These are phyloP conservation scores for Saccharomycopsis phalli DNA, from an alignment of 1,139 yeast species.

Conservation along the genomic window DNA sequence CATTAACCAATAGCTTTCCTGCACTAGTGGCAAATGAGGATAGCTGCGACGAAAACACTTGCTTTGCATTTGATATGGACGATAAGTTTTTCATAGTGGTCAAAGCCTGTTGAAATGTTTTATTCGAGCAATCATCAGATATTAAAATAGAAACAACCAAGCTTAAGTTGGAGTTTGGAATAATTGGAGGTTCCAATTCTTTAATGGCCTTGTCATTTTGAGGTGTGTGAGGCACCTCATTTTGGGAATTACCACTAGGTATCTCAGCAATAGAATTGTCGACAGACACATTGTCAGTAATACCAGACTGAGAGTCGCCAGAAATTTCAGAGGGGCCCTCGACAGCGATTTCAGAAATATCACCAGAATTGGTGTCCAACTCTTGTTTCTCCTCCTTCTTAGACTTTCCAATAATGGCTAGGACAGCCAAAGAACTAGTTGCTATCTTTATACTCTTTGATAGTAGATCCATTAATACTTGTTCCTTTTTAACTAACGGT, in stretches of 20 bases:
- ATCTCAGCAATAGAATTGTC: no score
- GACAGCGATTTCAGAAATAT: not conserved
- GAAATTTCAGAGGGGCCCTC: no score
- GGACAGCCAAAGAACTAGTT: conserved; percentile 58
- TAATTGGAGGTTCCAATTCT: conserved; percentile 50
- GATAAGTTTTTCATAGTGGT: conserved; percentile 77
- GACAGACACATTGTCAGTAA: conserved; percentile 22
- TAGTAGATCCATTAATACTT: conserved; percentile 65
- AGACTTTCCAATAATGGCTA: conserved; percentile 28
- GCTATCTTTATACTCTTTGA: conserved; percentile 71
- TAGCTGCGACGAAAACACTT: conserved; percentile 60
- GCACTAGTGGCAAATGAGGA: conserved; percentile 56
- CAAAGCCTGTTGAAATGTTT: conserved; percentile 78
- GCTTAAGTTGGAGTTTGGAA: conserved; percentile 56
- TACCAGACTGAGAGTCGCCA: no score
- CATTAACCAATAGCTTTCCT: conserved; percentile 49
- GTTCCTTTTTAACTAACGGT: conserved; percentile 57
- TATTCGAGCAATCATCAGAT: conserved; percentile 72
- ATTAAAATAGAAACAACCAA: conserved; percentile 61
- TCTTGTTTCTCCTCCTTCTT: conserved; percentile 18
- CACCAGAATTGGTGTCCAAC: conserved; percentile 2
- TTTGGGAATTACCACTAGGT: not conserved
- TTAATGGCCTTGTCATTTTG: conserved; percentile 18
- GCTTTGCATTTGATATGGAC: conserved; percentile 50
- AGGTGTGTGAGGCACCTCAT: conserved; percentile 19